Evolutionary conservation across 2,329 filamentous ascomycete species (phyloP), one percentile per base, ranked within the genome.

Genomic region (Ambrosiella cleistominuta): DNA sequence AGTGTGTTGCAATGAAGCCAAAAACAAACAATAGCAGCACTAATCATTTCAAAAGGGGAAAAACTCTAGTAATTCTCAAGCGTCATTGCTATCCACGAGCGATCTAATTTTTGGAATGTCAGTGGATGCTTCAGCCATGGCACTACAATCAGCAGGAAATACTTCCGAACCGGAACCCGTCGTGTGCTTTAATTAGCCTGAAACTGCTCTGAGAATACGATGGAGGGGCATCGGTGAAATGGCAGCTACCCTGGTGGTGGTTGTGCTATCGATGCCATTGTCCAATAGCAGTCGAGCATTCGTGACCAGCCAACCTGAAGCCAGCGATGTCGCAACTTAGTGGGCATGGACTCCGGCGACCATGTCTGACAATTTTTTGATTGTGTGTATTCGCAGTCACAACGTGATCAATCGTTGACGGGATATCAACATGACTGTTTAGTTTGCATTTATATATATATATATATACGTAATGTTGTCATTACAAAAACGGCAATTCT

Each of bases 81-180:
- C 44, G 44, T 36, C n/a, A 51, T 51, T 51, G 19, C 47, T 47
- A 17, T 19, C 15, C 47, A 19, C 17, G 11, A 9, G 27, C 19
- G 7, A 51, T 47, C n/a, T 47, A 47, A 47, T 47, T 2, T 8
- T 47, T 17, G 19, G 19, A 15, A 17, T 17, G 37, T 39, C 53
- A 19, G 17, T 55, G 13, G 19, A 39, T 40, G 49, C 49, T 52
- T 19, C 19, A 12, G 11, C 5, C 44, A 47, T 17, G 19, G 19
- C 44, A 4, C 44, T n/a, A 19, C 47, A 27, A 19, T 8, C 35
- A 13, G n/a, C 27, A 47, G 38, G 27, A 37, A 45, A n/a, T 17
- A 39, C 44, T 58, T 58, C 57, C 57, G 57, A 58, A 58, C 45
- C 57, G 51, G 57, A 58, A 49, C 39, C 51, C n/a, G 42, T 52